Evolutionary conservation across 2,329 filamentous ascomycete species (phyloP), one percentile per base, ranked within the genome.

Genomic region (Aspergillus thermomutatus): DNA sequence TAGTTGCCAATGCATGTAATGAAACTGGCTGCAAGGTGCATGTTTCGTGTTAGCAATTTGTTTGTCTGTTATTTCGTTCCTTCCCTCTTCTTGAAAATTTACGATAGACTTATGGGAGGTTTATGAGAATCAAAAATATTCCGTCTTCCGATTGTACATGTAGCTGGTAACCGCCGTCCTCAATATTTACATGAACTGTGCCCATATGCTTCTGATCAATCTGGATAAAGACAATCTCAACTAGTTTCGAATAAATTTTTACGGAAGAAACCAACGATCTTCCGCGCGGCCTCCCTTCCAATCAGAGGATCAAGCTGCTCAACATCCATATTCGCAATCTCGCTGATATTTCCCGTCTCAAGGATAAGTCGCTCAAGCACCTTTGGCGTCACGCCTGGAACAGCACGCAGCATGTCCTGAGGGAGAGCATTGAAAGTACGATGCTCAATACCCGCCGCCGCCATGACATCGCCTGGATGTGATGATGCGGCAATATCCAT

Each of bases 271-370:
- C 83, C 82, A 55, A 86, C 79, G 40, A 97, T 90, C 76, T 89
- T 85, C 70, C 87, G 84, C 26, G 85, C 92, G 17, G 88, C 86
- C 70, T 93, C 88, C 61, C 80, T 87, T 0, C 94, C 94, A 25
- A 97, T 87, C 56, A 95, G 63, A 28, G 83, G 83, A 62, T 86
- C 83, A 60, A 99, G 75, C 64, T 92, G 89, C 50, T 83, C 82
- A 57, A 87, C 81, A n/a, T 80, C 81, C 85, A 96, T 91, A 75
- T 97, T 96, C 31, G 91, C 91, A 63, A 99, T 81, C 66, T 95
- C 92, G 53, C 82, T 79, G 34, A 99, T 80, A 73, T 86, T 96
- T 62, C 88, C 87, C 62, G 88, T 85, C 69, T 90, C 83, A 21
- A 92, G 68, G 34, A 89, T 86, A 48, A 99, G 66, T 59, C 84